Conservation (phyloP, 164 flowering plant genomes). For the Chloranthus sessilifolius region DNA sequence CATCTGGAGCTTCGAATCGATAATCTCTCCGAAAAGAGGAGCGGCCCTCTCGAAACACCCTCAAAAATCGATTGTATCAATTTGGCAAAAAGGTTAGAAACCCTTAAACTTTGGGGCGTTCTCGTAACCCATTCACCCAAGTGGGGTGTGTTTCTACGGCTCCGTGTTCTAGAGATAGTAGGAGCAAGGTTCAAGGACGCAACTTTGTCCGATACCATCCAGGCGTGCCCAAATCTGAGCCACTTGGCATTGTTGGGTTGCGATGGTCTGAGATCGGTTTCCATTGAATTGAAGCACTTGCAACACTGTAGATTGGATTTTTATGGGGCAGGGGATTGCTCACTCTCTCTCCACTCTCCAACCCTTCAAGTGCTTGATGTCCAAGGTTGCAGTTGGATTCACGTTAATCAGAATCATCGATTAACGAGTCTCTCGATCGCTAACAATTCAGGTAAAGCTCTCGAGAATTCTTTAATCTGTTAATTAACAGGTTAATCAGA, state of each 20-base stretch:
- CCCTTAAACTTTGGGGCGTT: constrained; percentile 83
- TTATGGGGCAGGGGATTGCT: constrained; percentile 59
- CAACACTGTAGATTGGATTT: constrained; percentile 77
- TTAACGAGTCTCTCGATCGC: constrained; percentile 55
- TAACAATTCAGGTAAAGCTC: constrained; percentile 56
- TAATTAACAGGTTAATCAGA: background rate
- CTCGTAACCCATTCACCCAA: constrained; percentile 52
- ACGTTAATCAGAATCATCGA: constrained; percentile 40
- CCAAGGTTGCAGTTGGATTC: constrained; percentile 78
- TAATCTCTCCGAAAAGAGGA: constrained; percentile 31
- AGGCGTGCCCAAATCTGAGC: constrained; percentile 68
- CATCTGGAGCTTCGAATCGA: constrained; percentile 85
- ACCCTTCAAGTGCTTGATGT: constrained; percentile 55
- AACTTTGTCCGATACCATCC: constrained; percentile 43
- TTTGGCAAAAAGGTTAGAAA: constrained; percentile 44
- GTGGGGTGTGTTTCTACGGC: constrained; percentile 55
- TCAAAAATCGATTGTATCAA: constrained; percentile 55
- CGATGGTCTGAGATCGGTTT: constrained; percentile 53
- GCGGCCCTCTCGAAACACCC: constrained; percentile 21
- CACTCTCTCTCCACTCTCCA: constrained; percentile 43
- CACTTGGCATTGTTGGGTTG: constrained; percentile 64
- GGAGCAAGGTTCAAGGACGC: constrained; percentile 64
- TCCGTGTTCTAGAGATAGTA: constrained; percentile 61
- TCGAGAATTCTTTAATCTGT: background rate
- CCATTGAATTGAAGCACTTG: constrained; percentile 50